A percentile compares a stretch with the other conserved stretches of the same genome.
phyloP scores from a whole-genome alignment of 139 green algal genomes.

The Choricystis sp. region DNA sequence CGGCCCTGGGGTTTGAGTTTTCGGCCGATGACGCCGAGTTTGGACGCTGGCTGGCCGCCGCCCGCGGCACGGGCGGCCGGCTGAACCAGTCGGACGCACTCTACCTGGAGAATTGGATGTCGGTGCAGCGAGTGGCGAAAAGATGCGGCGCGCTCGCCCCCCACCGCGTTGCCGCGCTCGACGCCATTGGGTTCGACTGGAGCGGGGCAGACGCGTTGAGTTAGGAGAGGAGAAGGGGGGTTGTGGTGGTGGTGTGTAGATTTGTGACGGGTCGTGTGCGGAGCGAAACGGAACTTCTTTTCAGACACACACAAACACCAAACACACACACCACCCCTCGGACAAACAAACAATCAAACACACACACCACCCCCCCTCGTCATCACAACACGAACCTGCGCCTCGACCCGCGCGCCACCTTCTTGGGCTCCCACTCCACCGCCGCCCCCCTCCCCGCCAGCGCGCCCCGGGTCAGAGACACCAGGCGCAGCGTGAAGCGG shows the following conservation, averaged over 20 bases:
- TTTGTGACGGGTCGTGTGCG: too few relatives aligned
- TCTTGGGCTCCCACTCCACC: slow-evolving; percentile 83
- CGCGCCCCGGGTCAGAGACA: slow-evolving; percentile 82
- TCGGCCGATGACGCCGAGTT: slow-evolving; percentile 48
- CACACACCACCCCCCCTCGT: too few relatives aligned
- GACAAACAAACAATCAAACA: too few relatives aligned
- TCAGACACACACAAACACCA: too few relatives aligned
- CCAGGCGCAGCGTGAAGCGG: slow-evolving; percentile 88
- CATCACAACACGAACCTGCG: neutral
- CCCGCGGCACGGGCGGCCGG: slow-evolving; percentile 21
- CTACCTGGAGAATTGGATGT: slow-evolving; percentile 50
- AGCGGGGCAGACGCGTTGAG: slow-evolving; percentile 45
- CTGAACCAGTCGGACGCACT: slow-evolving; percentile 18
- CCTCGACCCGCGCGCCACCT: neutral
- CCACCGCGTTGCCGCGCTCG: slow-evolving; percentile 20
- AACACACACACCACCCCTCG: too few relatives aligned
- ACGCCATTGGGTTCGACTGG: slow-evolving; percentile 52
- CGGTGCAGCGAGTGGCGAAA: slow-evolving; percentile 38
- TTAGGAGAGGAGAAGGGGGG: slow-evolving; percentile 9
- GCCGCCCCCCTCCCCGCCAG: slow-evolving; percentile 89
- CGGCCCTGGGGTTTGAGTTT: slow-evolving; percentile 39
- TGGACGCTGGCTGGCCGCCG: slow-evolving; percentile 39
- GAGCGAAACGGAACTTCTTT: too few relatives aligned
- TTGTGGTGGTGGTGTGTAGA: neutral
- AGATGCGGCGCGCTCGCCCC: slow-evolving; percentile 24